Evolutionary conservation across 306 rosid genomes (phyloP), one percentile per base, ranked within the genome.

Genomic region (Cucurbita pepo): DNA sequence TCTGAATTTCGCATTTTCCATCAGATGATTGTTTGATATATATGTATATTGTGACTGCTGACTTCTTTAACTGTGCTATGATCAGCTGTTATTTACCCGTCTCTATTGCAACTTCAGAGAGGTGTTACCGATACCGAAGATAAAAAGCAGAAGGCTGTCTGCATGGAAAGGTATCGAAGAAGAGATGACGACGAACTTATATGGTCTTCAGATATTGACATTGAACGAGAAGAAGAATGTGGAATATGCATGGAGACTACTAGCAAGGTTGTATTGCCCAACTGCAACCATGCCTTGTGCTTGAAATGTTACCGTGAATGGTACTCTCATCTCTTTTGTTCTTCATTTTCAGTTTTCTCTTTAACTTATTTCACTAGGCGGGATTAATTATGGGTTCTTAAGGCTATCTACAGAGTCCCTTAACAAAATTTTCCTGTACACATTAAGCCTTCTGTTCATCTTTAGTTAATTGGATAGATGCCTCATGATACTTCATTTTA

Each of bases 211-310:
- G 98, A 93, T 67, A 81, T 82, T 51, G 97, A 93, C 69, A 78
- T 83, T 76, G 98, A 93, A 83, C 84, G 98, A 76, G 98, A 93
- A 82, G 97, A 93, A 78, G 98, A 93, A 77, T 93, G 98, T 59
- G 98, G 97, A 70, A 93, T 93, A 82, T 93, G 98, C 83, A 93
- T 93, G 98, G 97, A 93, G 76, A 79, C 82, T 79, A 87, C 85
- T 76, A 86, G 89, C 76, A 93, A 93, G 88, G 86, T 88, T 80
- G 94, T 93, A 37, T 81, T 93, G 84, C 98, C 98, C 25, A 82
- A 86, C 78, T 93, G 98, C 89, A 88, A 88, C 85, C 98, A 93
- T 76, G 87, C 75, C 65, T 85, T 93, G 97, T 93, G 98, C 90
- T 78, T 86, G 77, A 90, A 87, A 88, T 93, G 98, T 81, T 93